Evolutionary conservation across 73 alveolate species (phyloP).

Genomic region (Paramecium biaurelia): DNA sequence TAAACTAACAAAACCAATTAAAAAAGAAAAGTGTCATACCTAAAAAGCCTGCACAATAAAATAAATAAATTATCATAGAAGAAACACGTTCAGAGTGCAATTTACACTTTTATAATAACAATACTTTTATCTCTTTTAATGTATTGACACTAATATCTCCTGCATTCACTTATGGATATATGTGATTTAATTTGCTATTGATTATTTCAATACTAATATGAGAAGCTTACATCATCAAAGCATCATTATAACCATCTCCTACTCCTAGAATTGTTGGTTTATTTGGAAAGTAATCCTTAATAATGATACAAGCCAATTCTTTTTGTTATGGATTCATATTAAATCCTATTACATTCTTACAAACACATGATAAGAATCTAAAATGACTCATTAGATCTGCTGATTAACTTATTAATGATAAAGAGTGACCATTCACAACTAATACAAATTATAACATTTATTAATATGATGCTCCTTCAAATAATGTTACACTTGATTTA

Average conservation of each 20-base stretch:
- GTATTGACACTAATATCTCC: slow-evolving; percentile 45
- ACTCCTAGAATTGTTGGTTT: slow-evolving; percentile 54
- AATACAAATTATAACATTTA: neutral
- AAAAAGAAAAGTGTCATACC: slow-evolving; percentile 46
- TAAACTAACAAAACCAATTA: slow-evolving; percentile 53
- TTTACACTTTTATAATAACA: slow-evolving; percentile 6
- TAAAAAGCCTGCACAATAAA: slow-evolving; percentile 29
- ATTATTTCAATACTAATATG: slow-evolving; percentile 51
- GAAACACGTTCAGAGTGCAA: neutral
- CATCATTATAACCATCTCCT: slow-evolving; percentile 61
- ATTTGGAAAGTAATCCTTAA: neutral
- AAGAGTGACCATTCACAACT: slow-evolving; percentile 42
- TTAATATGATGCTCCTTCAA: slow-evolving; percentile 16
- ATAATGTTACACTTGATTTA: neutral
- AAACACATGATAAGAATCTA: slow-evolving; percentile 27
- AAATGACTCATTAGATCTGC: slow-evolving; percentile 47
- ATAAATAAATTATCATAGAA: slow-evolving; percentile 15
- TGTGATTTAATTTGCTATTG: neutral
- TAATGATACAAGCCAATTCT: neutral
- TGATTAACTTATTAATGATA: neutral
- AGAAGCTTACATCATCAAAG: slow-evolving; percentile 52
- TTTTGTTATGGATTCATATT: slow-evolving; percentile 38
- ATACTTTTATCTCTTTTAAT: slow-evolving; percentile 3
- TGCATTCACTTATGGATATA: slow-evolving; percentile 39
- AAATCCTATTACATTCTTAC: slow-evolving; percentile 55